Percentiles rank a stretch among this genome's conserved stretches.
Conservation (phyloP, 2,329 filamentous ascomycete genomes). For the Fusarium lateritium region DNA sequence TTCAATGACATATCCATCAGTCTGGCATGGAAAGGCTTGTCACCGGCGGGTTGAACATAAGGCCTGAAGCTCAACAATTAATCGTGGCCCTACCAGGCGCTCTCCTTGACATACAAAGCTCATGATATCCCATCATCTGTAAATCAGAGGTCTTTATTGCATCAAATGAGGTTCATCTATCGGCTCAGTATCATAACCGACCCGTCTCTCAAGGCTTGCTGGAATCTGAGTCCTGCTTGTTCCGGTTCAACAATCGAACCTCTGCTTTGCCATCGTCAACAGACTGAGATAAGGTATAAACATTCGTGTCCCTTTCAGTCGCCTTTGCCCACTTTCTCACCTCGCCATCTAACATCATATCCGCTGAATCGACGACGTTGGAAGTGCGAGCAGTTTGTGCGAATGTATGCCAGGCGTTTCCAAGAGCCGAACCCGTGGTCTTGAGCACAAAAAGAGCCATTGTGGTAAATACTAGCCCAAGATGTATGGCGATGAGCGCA, state of each 20-base stretch:
- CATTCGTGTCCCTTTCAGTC: background rate
- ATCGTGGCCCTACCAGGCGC: too few relatives aligned
- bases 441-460: background rate
- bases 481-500: background rate
- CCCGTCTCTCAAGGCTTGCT: too few relatives aligned
- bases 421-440: background rate
- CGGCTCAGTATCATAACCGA: too few relatives aligned
- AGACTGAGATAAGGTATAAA: background rate
- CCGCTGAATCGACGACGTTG: background rate
- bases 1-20: too few relatives aligned
- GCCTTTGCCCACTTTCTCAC: background rate
- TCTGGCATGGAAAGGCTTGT: too few relatives aligned
- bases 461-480: background rate
- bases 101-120: too few relatives aligned
- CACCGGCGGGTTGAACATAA: too few relatives aligned
- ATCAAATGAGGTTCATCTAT: too few relatives aligned
- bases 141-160: too few relatives aligned
- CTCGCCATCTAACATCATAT: background rate
- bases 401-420: background rate
- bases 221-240: background rate
- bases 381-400: background rate
- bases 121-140: too few relatives aligned
- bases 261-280: background rate
- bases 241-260: background rate
- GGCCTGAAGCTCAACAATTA: too few relatives aligned